Percentiles rank a stretch among this genome's conserved stretches.
phyloP scores from a whole-genome alignment of 345 rosid species.

The Carallia pectinifolia region DNA sequence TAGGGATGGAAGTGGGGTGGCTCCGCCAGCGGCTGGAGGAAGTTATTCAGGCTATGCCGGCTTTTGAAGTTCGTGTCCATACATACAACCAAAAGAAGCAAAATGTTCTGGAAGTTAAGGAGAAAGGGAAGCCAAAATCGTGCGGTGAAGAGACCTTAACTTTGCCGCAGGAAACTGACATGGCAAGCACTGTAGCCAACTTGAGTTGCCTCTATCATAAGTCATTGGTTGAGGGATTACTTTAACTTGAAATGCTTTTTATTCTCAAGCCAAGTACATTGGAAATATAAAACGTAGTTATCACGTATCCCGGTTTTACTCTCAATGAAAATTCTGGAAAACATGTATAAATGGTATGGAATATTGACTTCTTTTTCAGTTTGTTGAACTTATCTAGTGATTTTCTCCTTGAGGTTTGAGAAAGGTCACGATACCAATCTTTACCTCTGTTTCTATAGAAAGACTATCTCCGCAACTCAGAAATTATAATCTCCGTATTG shows the following conservation, averaged over 20 bases:
- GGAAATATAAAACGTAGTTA: no score
- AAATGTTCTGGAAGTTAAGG: background rate
- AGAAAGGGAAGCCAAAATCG: background rate
- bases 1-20: constrained; percentile 31
- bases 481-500: no score
- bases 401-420: no score
- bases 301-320: no score
- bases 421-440: no score
- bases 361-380: no score
- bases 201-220: background rate
- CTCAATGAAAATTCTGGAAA: no score
- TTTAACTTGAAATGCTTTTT: background rate
- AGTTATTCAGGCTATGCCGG: constrained; percentile 20
- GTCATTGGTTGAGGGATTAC: constrained; percentile 16
- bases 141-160: background rate
- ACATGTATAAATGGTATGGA: no score
- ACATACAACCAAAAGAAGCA: background rate
- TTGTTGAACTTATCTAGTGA: no score
- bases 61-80: background rate
- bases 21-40: constrained; percentile 27
- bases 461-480: no score
- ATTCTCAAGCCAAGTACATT: no score
- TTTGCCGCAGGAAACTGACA: background rate
- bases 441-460: no score
- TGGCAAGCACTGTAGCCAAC: background rate